Evolutionary conservation across 148 eudicot genomes (phyloP).

Genomic region (Diospyros kaki): DNA sequence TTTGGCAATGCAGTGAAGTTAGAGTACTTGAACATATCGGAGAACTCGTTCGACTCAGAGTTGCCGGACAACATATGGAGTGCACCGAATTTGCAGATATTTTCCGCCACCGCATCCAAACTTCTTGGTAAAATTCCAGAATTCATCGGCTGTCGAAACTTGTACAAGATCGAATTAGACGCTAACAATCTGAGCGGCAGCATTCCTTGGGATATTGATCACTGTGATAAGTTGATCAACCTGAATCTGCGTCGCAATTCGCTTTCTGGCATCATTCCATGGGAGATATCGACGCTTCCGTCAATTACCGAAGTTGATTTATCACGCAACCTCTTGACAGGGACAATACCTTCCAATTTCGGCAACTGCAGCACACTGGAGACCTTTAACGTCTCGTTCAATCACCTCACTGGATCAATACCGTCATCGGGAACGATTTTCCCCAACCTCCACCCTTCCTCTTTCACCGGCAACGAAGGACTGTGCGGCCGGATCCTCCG

Average conservation of each 20-base stretch:
- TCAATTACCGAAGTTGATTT: slow-evolving; percentile 78
- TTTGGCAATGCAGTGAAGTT: slow-evolving; percentile 52
- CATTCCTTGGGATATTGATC: slow-evolving; percentile 82
- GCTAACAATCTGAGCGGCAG: slow-evolving; percentile 59
- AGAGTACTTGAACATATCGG: slow-evolving; percentile 57
- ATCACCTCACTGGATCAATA: slow-evolving; percentile 61
- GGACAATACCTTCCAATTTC: slow-evolving; percentile 72
- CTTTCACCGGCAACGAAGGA: slow-evolving; percentile 77
- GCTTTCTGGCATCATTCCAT: slow-evolving; percentile 84
- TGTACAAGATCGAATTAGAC: slow-evolving; percentile 74
- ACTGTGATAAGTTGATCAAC: slow-evolving; percentile 66
- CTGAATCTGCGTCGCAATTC: slow-evolving; percentile 55
- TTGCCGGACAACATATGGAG: slow-evolving; percentile 74
- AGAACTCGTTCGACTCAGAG: slow-evolving; percentile 38
- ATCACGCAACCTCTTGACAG: slow-evolving; percentile 53
- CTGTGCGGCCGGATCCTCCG: slow-evolving; percentile 61
- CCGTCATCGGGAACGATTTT: slow-evolving; percentile 62
- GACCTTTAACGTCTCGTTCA: slow-evolving; percentile 77
- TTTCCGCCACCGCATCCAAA: slow-evolving; percentile 47
- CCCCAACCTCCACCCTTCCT: slow-evolving; percentile 72
- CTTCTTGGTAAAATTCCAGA: slow-evolving; percentile 65
- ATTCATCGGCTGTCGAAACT: slow-evolving; percentile 59
- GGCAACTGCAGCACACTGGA: slow-evolving; percentile 65
- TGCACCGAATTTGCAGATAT: slow-evolving; percentile 59
- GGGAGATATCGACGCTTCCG: slow-evolving; percentile 87